These are phyloP conservation scores for Chrysanthemum lavandulifolium DNA, from an alignment of 129 eudicot species.

Conservation along the genomic window DNA sequence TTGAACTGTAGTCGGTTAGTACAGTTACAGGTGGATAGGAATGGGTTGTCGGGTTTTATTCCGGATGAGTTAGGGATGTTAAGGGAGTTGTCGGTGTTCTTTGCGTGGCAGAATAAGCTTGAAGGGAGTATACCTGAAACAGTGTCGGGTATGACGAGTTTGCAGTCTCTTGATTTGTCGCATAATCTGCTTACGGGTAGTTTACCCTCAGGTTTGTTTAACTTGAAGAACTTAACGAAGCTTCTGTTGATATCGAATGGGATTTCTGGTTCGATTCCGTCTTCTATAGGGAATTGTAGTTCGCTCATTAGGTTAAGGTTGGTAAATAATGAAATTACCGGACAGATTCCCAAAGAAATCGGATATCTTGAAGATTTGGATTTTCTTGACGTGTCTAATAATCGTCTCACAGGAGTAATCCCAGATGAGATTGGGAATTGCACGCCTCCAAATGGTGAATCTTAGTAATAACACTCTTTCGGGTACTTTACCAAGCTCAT, in stretches of 20 bases:
- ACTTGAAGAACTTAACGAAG: constrained; percentile 59
- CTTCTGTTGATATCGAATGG: constrained; percentile 60
- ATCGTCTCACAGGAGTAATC: constrained; percentile 50
- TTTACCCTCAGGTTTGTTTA: constrained; percentile 63
- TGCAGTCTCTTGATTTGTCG: constrained; percentile 74
- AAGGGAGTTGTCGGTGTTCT: constrained; percentile 57
- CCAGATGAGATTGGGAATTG: constrained; percentile 82
- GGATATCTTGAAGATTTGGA: constrained; percentile 54
- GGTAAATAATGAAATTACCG: constrained; percentile 56
- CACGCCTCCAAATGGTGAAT: constrained; percentile 63
- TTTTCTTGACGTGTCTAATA: constrained; percentile 67
- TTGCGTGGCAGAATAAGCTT: constrained; percentile 79
- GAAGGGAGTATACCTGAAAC: constrained; percentile 64
- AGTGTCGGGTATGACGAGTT: constrained; percentile 57
- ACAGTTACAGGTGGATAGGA: constrained; percentile 71
- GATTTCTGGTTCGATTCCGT: constrained; percentile 67
- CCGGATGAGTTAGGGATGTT: constrained; percentile 64
- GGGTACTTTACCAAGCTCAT: constrained; percentile 53
- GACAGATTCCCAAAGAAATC: constrained; percentile 63
- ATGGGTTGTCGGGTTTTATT: constrained; percentile 55
- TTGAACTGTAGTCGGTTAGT: constrained; percentile 49
- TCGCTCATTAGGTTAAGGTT: constrained; percentile 65
- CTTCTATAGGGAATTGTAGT: constrained; percentile 62
- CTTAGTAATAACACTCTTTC: constrained; percentile 56
- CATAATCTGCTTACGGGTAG: constrained; percentile 62